A percentile compares a stretch with the other conserved stretches of the same genome.
Evolutionary conservation across 306 rosid genomes (phyloP).

Genomic region (cucumber (Cucumis sativus)): Cucumber_9930_V3 NC_026661.2:20594501-20595000

Average conservation of each 20-base stretch:
- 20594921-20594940: not conserved
- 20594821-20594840: not conserved
- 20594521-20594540: not conserved
- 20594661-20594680: conserved; percentile 34
- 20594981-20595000: not conserved
- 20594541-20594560: not conserved
- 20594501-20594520: not conserved
- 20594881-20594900: not conserved
- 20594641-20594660: conserved; percentile 24
- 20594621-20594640: conserved; percentile 26
- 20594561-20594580: conserved; percentile 36
- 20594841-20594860: not conserved
- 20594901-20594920: not conserved
- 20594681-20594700: conserved; percentile 24
- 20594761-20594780: not conserved
- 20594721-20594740: conserved; percentile 23
- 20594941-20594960: not conserved
- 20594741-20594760: not conserved
- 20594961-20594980: not conserved
- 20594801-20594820: not conserved
- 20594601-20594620: conserved; percentile 35
- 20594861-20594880: not conserved
- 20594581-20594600: conserved; percentile 29
- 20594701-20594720: conserved; percentile 37
- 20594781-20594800: not conserved